Conservation (phyloP, 306 rosid genomes). For the Argentina anserina region DNA sequence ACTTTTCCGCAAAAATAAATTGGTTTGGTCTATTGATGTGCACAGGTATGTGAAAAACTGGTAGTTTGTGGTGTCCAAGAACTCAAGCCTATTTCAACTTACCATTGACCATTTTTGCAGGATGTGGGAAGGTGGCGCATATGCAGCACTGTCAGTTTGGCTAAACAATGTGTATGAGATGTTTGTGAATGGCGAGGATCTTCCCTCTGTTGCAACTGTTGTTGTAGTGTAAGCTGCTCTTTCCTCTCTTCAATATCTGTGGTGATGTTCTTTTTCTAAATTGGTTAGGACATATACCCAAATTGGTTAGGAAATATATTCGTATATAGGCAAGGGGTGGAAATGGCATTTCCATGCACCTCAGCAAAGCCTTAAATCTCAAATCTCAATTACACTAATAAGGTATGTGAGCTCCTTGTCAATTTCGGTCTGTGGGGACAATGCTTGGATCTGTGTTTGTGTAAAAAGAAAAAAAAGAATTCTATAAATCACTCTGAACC, state of each 20-base stretch:
- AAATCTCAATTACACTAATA: too few species aligned
- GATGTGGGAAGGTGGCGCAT: conserved; percentile 94
- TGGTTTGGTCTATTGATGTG: conserved; percentile 80
- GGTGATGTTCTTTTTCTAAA: conserved; percentile 10
- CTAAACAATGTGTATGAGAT: conserved; percentile 68
- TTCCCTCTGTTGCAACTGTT: conserved; percentile 80
- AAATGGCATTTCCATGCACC: not conserved
- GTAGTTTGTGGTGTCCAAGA: conserved; percentile 19
- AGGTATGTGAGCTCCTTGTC: too few species aligned
- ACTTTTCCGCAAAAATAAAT: conserved; percentile 71
- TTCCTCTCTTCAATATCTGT: conserved; percentile 14
- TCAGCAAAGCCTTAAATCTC: not conserved
- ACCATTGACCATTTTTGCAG: conserved; percentile 43
- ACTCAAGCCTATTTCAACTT: conserved; percentile 7
- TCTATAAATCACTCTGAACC: too few species aligned
- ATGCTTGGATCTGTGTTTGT: too few species aligned
- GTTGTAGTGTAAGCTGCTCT: conserved; percentile 72
- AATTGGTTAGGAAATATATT: not conserved
- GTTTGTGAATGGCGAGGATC: conserved; percentile 57
- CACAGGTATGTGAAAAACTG: conserved; percentile 59
- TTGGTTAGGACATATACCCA: not conserved
- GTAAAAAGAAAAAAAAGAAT: too few species aligned
- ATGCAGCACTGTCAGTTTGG: conserved; percentile 85
- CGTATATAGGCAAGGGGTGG: conserved; percentile 5
- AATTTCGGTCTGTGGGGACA: too few species aligned